Evolutionary conservation across 2,329 filamentous ascomycete species (phyloP), one percentile per base, ranked within the genome.

Genomic region (Venturia oleaginea): DNA sequence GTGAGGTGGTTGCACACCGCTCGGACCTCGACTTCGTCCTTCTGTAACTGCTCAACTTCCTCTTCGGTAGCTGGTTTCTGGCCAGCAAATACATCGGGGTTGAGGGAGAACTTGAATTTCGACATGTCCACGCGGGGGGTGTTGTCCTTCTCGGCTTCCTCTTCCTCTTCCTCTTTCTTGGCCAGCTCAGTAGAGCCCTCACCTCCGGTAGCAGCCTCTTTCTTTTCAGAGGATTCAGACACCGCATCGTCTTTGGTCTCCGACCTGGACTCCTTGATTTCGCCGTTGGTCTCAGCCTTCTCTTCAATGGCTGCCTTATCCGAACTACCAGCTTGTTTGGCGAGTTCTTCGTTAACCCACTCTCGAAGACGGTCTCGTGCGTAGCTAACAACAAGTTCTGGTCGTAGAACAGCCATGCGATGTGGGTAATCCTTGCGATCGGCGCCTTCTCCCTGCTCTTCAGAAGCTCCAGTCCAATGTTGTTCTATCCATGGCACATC

Each of bases 1-100:
- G 86, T 85, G 61, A 99, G 82, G 75, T 89, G 92, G 63, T 86
- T 81, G 78, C 92, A 94, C 37, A 91, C 91, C 65, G 88, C 86
- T 67, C 91, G 88, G 61, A 99, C 93, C 65, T 95, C 90, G 69
- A 88, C 83, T 79, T 99, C 94, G 71, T 99, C 94, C 66, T 87
- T 84, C 59, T 84, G 84, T 81, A 90, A 86, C 73, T 94, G 85
- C 64, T 84, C 84, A 81, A 94, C 96, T 75, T 99, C 94, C 68
- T 90, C 91, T 5, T 94, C 88, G 0, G 90, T 94, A 76, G 96
- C 91, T 43, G 94, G 92, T 63, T 86, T 81, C 76, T 97, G 94
- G 62, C 92, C 93, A 71, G 91, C 96, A 81, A 93, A 97, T 38
- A 91, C 91, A 75, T 99, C 94, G 5, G 94, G 92, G 78, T 99